Evolutionary conservation across 441 rosid genomes (phyloP).

Genomic region (Omphalea diandra): DNA sequence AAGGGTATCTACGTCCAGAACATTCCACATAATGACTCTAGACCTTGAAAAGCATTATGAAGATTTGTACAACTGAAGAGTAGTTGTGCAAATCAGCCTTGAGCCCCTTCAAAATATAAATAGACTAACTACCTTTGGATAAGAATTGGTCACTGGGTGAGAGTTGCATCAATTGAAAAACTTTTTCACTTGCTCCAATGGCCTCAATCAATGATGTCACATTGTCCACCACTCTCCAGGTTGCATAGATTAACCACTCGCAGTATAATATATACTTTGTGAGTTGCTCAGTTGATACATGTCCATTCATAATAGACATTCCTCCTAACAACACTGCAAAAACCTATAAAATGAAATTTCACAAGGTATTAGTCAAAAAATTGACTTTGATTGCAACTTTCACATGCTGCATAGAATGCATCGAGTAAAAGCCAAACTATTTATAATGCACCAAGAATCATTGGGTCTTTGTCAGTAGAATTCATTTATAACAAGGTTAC

Average conservation of each 20-base stretch:
- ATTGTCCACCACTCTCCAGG: constrained; percentile 97
- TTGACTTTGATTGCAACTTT: neutral
- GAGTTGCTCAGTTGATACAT: constrained; percentile 83
- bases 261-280: constrained; percentile 90
- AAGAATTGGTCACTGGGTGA: constrained; percentile 70
- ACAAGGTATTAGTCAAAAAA: neutral
- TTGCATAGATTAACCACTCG: constrained; percentile 95
- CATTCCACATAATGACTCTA: neutral
- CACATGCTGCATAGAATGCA: neutral
- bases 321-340: constrained; percentile 91
- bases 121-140: constrained; percentile 61
- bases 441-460: neutral
- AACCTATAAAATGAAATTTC: constrained; percentile 43
- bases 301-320: constrained; percentile 72
- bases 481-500: neutral
- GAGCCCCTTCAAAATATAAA: neutral
- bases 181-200: constrained; percentile 94
- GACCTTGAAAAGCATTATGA: neutral
- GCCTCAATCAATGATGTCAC: constrained; percentile 85
- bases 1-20: neutral
- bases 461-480: neutral
- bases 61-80: neutral
- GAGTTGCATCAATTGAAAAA: constrained; percentile 93
- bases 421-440: too few relatives aligned
- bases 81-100: neutral